Evolutionary conservation across 2,329 filamentous ascomycete species (phyloP), one percentile per base, ranked within the genome.

Genomic region (Piedraia hortae): DNA sequence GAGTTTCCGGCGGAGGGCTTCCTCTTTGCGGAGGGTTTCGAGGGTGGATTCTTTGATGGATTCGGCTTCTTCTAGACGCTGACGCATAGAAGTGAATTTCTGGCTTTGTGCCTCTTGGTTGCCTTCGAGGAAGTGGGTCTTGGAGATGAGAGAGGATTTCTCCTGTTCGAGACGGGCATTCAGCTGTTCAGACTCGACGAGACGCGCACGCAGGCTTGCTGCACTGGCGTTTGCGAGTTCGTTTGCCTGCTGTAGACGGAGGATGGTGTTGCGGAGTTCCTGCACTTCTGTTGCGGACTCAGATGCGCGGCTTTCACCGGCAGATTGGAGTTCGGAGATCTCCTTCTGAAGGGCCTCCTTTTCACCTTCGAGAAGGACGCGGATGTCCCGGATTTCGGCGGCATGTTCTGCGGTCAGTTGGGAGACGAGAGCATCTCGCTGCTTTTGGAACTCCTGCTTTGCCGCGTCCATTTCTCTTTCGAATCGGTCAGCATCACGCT

Each of bases 101-200:
- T 82, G 63, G 1, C 78, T 85, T 36, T 91, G 78, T 8, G 77
- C 72, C 44, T 89, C 74, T 43, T 65, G 78, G 36, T 78, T 77
- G 0, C 75, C 85, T 42, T 91, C 77, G 10, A 91, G 60, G 39
- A 88, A 89, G 31, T 80, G 68, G 26, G 89, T 72, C 34, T 82
- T 73, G 2, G 74, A 73, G 33, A 68, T 63, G 31, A 89, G 58
- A 3, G 69, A 70, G 30, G 68, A 65, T 30, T 73, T 66, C 12
- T 71, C 65, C 16, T 64, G 67, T 33, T 90, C 75, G 6, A 90
- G 52, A 0, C 61, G 60, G 6, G 64, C 52, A 26, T 62, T 65
- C 18, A 63, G 61, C 4, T 33, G 23, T 23, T 42, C 39, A 4
- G 38, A 40, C 27, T 52, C 43, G 2, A 45, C 39, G 10, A 55